Conservation (phyloP, 2,329 filamentous ascomycete genomes). For the Neonectria faginata region DNA sequence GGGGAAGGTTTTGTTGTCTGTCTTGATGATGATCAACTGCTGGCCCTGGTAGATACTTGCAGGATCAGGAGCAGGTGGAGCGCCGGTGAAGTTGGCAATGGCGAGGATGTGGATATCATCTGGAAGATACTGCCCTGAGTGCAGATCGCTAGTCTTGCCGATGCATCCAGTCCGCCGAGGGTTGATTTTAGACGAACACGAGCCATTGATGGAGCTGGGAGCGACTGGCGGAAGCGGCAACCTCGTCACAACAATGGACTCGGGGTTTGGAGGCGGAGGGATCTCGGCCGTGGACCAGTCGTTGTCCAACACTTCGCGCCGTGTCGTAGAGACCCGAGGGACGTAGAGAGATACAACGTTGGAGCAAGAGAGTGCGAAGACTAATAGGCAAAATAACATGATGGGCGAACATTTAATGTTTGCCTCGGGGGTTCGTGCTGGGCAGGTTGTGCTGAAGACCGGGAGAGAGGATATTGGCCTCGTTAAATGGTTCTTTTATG, state of each 20-base stretch:
- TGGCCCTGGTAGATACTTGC: conserved; percentile 55
- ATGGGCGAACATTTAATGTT: too few species aligned
- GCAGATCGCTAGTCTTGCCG: neutral
- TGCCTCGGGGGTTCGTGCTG: too few species aligned
- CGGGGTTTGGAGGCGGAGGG: neutral
- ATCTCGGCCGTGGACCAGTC: neutral
- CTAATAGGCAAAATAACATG: too few species aligned
- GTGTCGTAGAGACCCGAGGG: too few species aligned
- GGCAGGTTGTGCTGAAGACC: too few species aligned
- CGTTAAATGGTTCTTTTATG: too few species aligned
- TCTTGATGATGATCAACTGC: conserved; percentile 58
- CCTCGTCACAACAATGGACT: neutral
- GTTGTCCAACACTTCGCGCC: too few species aligned
- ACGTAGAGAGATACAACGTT: too few species aligned
- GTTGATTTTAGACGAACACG: neutral
- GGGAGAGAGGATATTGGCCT: too few species aligned
- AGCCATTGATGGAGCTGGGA: neutral
- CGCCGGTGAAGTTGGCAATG: conserved; percentile 51
- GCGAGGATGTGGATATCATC: too few species aligned
- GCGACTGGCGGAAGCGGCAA: neutral
- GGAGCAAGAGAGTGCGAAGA: too few species aligned
- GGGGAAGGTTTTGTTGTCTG: conserved; percentile 53
- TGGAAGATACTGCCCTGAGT: neutral
- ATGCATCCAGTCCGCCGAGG: neutral
- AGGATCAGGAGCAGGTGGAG: conserved; percentile 51